These are phyloP conservation scores for Pleurotus tuber-regium DNA, from an alignment of 768 basidiomycete genomes.

Conservation along the genomic window DNA sequence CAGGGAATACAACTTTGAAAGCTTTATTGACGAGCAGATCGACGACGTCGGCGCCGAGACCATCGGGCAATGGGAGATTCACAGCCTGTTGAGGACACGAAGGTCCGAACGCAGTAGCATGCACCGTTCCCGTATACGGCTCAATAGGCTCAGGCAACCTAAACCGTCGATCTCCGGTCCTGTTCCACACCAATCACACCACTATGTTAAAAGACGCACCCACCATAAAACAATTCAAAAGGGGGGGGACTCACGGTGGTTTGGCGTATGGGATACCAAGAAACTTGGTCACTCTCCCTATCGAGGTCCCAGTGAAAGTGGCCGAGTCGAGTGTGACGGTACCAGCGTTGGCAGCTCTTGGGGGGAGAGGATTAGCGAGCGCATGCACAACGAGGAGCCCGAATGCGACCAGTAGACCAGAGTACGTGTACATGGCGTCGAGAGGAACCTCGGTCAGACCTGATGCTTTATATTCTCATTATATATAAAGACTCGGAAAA, in stretches of 20 bases:
- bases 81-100: slow-evolving; percentile 42
- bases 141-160: slow-evolving; percentile 26
- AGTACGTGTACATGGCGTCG: background rate
- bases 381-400: background rate
- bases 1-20: slow-evolving; percentile 26
- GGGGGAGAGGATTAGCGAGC: slow-evolving; percentile 16
- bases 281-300: slow-evolving; percentile 35
- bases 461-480: background rate
- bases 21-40: slow-evolving; percentile 32
- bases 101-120: slow-evolving; percentile 29
- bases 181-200: background rate
- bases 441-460: background rate
- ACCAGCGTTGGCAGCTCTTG: background rate
- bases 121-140: slow-evolving; percentile 24
- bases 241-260: slow-evolving; percentile 50
- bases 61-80: slow-evolving; percentile 30
- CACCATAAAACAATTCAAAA: background rate
- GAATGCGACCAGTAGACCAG: background rate
- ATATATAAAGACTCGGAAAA: background rate
- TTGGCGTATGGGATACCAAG: slow-evolving; percentile 55
- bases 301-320: slow-evolving; percentile 38
- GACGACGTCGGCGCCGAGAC: slow-evolving; percentile 30
- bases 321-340: slow-evolving; percentile 41
- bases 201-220: background rate
- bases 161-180: slow-evolving; percentile 14